phyloP scores from a whole-genome alignment of 306 rosid species.

The Malus sieversii region DNA sequence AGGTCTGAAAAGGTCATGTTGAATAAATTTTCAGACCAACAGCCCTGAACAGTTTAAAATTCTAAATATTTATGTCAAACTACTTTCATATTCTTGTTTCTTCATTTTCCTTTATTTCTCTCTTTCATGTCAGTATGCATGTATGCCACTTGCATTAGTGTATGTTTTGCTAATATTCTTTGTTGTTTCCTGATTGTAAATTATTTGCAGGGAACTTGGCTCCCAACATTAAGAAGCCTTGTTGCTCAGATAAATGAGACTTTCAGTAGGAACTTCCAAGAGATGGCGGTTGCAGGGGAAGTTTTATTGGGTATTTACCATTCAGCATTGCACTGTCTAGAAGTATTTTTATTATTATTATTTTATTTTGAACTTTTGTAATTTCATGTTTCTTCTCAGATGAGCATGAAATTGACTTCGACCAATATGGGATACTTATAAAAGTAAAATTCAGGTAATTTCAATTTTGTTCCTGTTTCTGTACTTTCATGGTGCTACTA shows the following conservation, averaged over 20 bases:
- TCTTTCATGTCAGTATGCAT: background rate
- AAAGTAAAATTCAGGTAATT: conserved; percentile 96
- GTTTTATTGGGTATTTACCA: conserved; percentile 61
- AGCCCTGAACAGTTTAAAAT: background rate
- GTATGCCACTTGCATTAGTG: background rate
- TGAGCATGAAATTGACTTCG: conserved; percentile 76
- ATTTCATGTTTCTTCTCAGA: conserved; percentile 45
- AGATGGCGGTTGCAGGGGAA: conserved; percentile 99
- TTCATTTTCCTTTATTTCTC: background rate
- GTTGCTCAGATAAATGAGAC: conserved; percentile 84
- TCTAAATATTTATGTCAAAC: background rate
- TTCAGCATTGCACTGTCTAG: background rate
- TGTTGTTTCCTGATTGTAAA: background rate
- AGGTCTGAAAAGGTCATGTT: background rate
- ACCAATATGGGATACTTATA: conserved; percentile 76
- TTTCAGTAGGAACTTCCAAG: conserved; percentile 75
- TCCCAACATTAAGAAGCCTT: conserved; percentile 76
- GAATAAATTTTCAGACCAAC: background rate
- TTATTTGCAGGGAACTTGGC: conserved; percentile 68
- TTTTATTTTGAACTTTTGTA: background rate
- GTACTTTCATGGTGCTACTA: background rate
- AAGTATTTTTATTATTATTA: background rate
- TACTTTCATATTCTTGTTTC: background rate
- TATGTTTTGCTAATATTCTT: background rate
- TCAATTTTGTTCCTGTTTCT: background rate